Evolutionary conservation across 352 stramenopile genomes (phyloP), one percentile per base, ranked within the genome.

Genomic region (Thalassiosira gravida): DNA sequence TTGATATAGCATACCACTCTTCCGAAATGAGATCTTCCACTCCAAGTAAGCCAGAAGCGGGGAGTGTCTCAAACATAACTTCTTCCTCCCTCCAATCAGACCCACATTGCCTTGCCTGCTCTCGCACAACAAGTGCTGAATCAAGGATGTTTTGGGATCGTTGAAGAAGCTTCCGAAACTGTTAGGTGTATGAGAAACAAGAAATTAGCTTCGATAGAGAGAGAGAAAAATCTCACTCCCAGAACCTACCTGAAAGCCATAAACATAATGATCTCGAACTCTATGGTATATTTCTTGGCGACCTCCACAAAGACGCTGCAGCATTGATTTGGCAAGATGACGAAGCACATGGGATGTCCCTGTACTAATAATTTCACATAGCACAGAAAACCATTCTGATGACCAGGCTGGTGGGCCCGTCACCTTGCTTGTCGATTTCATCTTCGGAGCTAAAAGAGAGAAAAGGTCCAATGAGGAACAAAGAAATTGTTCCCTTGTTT

Each of bases 231-330:
- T 58, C 47, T 46, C 3, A 42, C 46, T 7, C 5, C 7, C 20
- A 25, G 6, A 25, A 53, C 25, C 44, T 44, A 75, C 73, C 61
- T 79, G 79, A 68, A 88, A 92, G 29, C 79, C 81, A 77, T 90
- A 94, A 8, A 88, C 80, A 76, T 91, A 88, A 68, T 91, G 84
- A 70, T 94, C 88, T 27, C 90, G 64, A 66, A 94, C 75, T 72
- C 74, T 77, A 74, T 90, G 84, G 74, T 91, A 93, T 8, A 85
- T 42, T 55, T 83, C 80, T 50, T 73, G 71, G 16, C 88, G 73
- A 16, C 80, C 80, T 52, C 82, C 84, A 76, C 87, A 93, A 44
- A 94, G 61, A 24, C 70, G 59, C 32, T 92, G 88, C 11, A 94
- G 64, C 39, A 85, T 85, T 39, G 67, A 79, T 35, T 87, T 92